These are phyloP conservation scores for Keithomyces neogunnii DNA, from an alignment of 2,329 filamentous ascomycete species.

Conservation along the genomic window DNA sequence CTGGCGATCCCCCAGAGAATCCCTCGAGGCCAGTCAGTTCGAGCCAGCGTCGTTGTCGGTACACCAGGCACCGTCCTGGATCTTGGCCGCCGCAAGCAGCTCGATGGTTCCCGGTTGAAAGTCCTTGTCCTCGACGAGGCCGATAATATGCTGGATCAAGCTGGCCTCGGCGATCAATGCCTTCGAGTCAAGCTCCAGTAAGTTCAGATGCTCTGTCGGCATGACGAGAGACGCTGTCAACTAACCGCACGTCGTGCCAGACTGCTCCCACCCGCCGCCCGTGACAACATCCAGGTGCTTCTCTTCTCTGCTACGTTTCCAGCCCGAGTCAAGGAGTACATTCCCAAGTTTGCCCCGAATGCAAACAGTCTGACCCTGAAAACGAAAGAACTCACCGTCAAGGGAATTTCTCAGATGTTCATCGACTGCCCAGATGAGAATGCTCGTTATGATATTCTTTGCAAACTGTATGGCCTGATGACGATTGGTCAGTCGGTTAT, in stretches of 20 bases:
- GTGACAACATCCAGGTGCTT: slow-evolving; percentile 63
- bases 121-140: slow-evolving; percentile 92
- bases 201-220: slow-evolving; percentile 2
- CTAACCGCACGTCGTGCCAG: slow-evolving; percentile 19
- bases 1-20: slow-evolving; percentile 76
- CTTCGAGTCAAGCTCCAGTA: slow-evolving; percentile 72
- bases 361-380: slow-evolving; percentile 82
- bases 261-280: slow-evolving; percentile 55
- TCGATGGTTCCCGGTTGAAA: slow-evolving; percentile 65
- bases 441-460: slow-evolving; percentile 80
- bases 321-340: slow-evolving; percentile 75
- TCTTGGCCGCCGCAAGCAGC: slow-evolving; percentile 65
- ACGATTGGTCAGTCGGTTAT: slow-evolving; percentile 97
- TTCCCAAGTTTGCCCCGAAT: slow-evolving; percentile 72
- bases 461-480: slow-evolving; percentile 92
- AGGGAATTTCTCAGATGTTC: slow-evolving; percentile 96
- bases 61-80: slow-evolving; percentile 93
- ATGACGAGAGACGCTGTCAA: neutral
- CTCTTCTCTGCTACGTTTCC: slow-evolving; percentile 96
- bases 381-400: slow-evolving; percentile 87
- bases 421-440: slow-evolving; percentile 80
- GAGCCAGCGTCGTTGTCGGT: slow-evolving; percentile 77
- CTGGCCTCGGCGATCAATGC: slow-evolving; percentile 92
- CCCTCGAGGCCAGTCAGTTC: slow-evolving; percentile 58
- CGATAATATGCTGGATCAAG: slow-evolving; percentile 97